Evolutionary conservation across 768 basidiomycete genomes (phyloP), one percentile per base, ranked within the genome.

Genomic region (Rhizopogon salebrosus): DNA sequence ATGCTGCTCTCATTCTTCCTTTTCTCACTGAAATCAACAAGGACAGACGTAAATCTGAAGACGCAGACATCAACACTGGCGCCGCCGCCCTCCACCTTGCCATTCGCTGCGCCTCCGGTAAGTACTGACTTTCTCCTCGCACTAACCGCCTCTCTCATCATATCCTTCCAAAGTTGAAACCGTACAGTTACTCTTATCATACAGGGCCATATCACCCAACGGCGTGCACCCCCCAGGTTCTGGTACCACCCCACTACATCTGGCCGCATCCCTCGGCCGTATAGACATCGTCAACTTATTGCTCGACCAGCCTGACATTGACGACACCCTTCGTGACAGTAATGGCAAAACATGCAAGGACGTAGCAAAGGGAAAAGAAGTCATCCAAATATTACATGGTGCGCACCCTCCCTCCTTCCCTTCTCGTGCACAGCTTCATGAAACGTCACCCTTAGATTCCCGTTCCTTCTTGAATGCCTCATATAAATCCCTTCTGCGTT

Each of bases 51-150:
- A 75, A 67, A 23, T 77, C 79, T 20, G 51, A 63, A 0, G 80
- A 79, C 18, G 70, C 67, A 13, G 75, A 78, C 14, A 54, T 83
- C 0, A 85, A 90, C 62, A 78, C 84, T 1, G 86, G 81, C 11
- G 85, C 88, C 5, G 84, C 87, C 3, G 87, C 87, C 0, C 70
- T 92, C 6, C 89, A 92, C 66, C 79, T 92, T 2, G 89, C 88
- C 10, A 82, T 92, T n/a, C 80, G 87, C 39, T 92, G 90, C 65
- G 89, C 80, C 53, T 84, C 84, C 9, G 77, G 87, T 88, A 59
- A 22, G 82, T 71, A n/a, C 6, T 22, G 41, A 38, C 4, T 36
- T 18, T 48, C 14, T 38, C 6, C n/a, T 42, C 31, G 14, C 31
- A 34, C 27, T 2, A 5, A 18, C 14, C 16, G 42, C 53, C 38